Conservation (phyloP, 768 basidiomycete species). For the Boletus vermiculosoides region DNA sequence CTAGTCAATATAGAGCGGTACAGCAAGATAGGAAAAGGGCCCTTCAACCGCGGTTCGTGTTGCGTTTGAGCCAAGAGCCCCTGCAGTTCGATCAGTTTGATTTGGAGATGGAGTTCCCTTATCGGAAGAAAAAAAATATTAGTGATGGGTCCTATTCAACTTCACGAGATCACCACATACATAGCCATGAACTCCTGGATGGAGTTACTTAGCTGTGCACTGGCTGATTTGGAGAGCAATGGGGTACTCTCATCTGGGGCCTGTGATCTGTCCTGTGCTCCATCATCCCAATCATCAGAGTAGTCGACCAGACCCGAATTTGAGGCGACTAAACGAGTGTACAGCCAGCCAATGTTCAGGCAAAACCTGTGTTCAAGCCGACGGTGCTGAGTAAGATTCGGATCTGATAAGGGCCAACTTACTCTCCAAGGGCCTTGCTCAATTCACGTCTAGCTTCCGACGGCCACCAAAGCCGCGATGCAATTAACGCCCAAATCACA, state of each 20-base stretch:
- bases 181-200: conserved; percentile 91
- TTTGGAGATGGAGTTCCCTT: conserved; percentile 95
- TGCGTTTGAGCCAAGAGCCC: conserved; percentile 83
- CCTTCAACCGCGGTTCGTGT: conserved; percentile 93
- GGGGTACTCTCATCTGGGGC: conserved; percentile 32
- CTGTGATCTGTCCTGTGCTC: neutral
- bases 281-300: conserved; percentile 20
- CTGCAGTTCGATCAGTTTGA: conserved; percentile 83
- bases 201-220: conserved; percentile 54
- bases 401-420: conserved; percentile 19
- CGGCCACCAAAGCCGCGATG: conserved; percentile 95
- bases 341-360: conserved; percentile 91
- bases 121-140: neutral
- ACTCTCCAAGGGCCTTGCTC: conserved; percentile 85
- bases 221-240: conserved; percentile 35
- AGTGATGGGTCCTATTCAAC: neutral
- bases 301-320: conserved; percentile 71
- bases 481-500: conserved; percentile 84
- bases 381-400: neutral
- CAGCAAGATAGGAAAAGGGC: conserved; percentile 84
- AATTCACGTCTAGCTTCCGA: conserved; percentile 89
- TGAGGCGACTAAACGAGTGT: conserved; percentile 85
- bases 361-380: conserved; percentile 62
- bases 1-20: conserved; percentile 84
- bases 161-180: conserved; percentile 41